Evolutionary conservation across 1,139 yeast genomes (phyloP).

Genomic region (Kodamaea sp.): DNA sequence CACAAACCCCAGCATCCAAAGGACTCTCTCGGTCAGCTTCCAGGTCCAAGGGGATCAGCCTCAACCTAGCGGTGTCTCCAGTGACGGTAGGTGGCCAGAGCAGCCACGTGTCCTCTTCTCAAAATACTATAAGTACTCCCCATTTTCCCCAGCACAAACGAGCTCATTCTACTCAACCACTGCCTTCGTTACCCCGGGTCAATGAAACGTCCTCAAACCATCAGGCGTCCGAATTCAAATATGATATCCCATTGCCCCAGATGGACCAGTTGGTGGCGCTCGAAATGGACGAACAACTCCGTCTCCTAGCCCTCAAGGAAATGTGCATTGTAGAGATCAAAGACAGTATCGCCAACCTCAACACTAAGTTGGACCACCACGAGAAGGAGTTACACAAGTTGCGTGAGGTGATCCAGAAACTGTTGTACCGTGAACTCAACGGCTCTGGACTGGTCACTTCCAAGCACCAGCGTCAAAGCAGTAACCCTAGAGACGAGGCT

Average conservation of each 20-base stretch:
- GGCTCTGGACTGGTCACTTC: conserved; percentile 3
- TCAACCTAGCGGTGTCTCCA: conserved; percentile 37
- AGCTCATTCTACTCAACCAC: conserved; percentile 1
- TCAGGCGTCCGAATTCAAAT: conserved; percentile 6
- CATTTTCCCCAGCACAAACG: conserved; percentile 2
- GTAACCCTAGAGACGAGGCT: conserved; percentile 40
- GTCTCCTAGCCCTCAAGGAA: conserved; percentile 61
- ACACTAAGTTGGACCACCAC: conserved; percentile 34
- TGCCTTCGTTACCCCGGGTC: conserved; percentile 4
- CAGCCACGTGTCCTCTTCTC: neutral
- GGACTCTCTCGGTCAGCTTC: conserved; percentile 11
- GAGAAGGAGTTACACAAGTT: conserved; percentile 51
- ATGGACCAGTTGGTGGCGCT: conserved; percentile 29
- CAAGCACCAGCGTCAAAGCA: conserved; percentile 23
- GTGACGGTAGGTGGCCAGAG: conserved; percentile 3
- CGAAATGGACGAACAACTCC: conserved; percentile 55
- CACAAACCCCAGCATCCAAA: conserved; percentile 4
- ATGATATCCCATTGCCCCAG: conserved; percentile 32
- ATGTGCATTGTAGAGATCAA: conserved; percentile 60
- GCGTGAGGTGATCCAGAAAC: conserved; percentile 41
- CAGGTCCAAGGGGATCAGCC: conserved; percentile 31
- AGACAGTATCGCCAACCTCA: conserved; percentile 44
- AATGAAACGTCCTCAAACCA: conserved; percentile 2
- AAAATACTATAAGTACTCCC: neutral
- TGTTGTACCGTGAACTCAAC: conserved; percentile 38